Evolutionary conservation across 2,329 filamentous ascomycete species (phyloP).

Genomic region (Curvularia lunata): DNA sequence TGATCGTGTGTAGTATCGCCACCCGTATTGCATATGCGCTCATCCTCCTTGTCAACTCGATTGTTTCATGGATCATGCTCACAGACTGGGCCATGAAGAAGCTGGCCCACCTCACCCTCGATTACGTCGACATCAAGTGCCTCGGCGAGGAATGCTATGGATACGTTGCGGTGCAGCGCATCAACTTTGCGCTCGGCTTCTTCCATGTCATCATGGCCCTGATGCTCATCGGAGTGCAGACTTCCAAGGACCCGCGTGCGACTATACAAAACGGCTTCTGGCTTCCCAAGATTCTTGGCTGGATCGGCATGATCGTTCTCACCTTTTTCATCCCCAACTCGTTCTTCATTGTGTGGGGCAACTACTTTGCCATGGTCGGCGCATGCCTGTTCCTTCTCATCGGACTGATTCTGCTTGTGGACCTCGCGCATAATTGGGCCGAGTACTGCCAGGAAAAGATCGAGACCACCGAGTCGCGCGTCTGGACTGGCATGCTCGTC

Average conservation of each 20-base stretch:
- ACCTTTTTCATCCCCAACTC: conserved; percentile 95
- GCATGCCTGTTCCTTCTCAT: conserved; percentile 94
- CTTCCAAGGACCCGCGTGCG: conserved; percentile 85
- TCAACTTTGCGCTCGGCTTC: conserved; percentile 95
- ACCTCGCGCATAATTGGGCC: conserved; percentile 95
- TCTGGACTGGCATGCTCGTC: conserved; percentile 87
- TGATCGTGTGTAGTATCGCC: conserved; percentile 70
- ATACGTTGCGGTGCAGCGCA: conserved; percentile 94
- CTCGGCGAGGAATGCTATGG: conserved; percentile 88
- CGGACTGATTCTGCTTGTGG: conserved; percentile 88
- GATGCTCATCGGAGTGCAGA: conserved; percentile 83
- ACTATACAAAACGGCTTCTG: conserved; percentile 97
- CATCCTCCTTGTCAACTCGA: conserved; percentile 94
- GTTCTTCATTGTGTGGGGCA: conserved; percentile 96
- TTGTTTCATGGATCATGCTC: conserved; percentile 98
- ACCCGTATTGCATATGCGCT: conserved; percentile 96
- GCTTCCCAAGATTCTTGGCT: conserved; percentile 93
- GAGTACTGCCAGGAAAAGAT: conserved; percentile 96
- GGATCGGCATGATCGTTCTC: conserved; percentile 83
- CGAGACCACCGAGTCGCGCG: conserved; percentile 80
- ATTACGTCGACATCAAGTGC: conserved; percentile 96
- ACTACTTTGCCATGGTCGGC: conserved; percentile 86
- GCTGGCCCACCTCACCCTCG: conserved; percentile 85
- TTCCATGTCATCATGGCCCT: conserved; percentile 89
- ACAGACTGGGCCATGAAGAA: conserved; percentile 98